Base-by-base conservation (phyloP, 2,329 filamentous ascomycete genomes). In the Metarhizium brunneum region DNA sequence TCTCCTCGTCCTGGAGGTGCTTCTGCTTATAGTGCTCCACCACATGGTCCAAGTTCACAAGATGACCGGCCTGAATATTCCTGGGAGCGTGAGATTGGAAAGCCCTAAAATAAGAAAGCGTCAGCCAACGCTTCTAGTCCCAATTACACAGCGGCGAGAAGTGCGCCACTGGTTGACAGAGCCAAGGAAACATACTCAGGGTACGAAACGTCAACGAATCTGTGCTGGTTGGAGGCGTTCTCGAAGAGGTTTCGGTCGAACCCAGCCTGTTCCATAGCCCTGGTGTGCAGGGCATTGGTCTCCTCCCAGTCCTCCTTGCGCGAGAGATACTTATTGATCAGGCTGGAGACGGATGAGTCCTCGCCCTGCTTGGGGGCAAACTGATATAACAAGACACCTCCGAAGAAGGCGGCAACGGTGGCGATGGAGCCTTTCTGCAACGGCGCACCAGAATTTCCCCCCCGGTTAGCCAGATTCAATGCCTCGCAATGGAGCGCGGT, bases 11-110 rank as follows among this genome's bases (percentile, higher is more conserved):
- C 56, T 76, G 75, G 54, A 77, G 63, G 61, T 83, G 75, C 69
- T 78, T 69, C 66, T 79, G 72, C 63, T 72, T 72, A 71, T 81
- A 84, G 69, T 83, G 81, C 65, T 77, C 79, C 16, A 81, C 74
- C 32, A 83, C 73, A 62, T 80, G 71, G 66, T 82, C 79, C 50
- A 84, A 67, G 67, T 80, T 80, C 60, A 72, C 66, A 59, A 74
- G 70, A 62, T 80, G 77, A 45, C 81, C 81, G 32, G 81, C 80
- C 30, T 77, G 77, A 18, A 83, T 72, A 67, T 80, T 82, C 65
- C 73, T 73, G 20, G 73, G 71, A 20, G 76, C 75, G 58, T 79
- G 75, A n/a, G 73, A 71, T 61, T 76, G 68, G 54, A 84, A 68
- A 25, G 76, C 69, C 66, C 80, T 83, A 56, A 20, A 57, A 50